Evolutionary conservation across 2,329 filamentous ascomycete species (phyloP).

Genomic region (Trichoderma simmonsii): DNA sequence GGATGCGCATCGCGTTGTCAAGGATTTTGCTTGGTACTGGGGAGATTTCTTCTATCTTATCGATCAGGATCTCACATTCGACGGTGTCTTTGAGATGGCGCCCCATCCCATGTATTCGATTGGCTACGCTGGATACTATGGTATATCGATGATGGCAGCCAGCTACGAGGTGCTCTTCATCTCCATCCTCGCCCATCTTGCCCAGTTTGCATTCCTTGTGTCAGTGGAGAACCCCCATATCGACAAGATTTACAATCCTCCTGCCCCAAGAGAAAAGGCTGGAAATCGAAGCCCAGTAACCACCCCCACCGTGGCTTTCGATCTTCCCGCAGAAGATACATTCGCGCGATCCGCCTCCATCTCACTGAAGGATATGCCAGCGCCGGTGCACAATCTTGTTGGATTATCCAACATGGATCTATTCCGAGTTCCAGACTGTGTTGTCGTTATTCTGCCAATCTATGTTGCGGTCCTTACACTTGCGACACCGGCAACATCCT

Average conservation of each 20-base stretch:
- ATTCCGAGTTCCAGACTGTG: conserved; percentile 80
- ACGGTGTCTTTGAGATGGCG: conserved; percentile 98
- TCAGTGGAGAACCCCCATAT: conserved; percentile 96
- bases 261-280: conserved; percentile 64
- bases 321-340: conserved; percentile 24
- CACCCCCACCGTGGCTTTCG: conserved; percentile 27
- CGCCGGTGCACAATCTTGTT: conserved; percentile 76
- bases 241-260: conserved; percentile 94
- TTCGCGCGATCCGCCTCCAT: conserved; percentile 27
- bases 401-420: conserved; percentile 82
- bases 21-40: conserved; percentile 99
- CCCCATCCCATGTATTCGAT: conserved; percentile 99
- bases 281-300: conserved; percentile 33
- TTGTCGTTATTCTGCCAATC: conserved; percentile 70
- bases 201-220: conserved; percentile 89
- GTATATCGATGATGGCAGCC: conserved; percentile 95
- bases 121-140: conserved; percentile 96
- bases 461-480: conserved; percentile 73
- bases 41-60: conserved; percentile 99
- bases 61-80: conserved; percentile 95
- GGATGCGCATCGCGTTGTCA: conserved; percentile 94
- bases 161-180: conserved; percentile 98
- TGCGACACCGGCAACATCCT: conserved; percentile 71
- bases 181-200: conserved; percentile 89
- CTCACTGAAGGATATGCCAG: conserved; percentile 45